Evolutionary conservation across 192 early-diverging fungal species (phyloP), one percentile per base, ranked within the genome.

Genomic region (Backusella mclennaniae): DNA sequence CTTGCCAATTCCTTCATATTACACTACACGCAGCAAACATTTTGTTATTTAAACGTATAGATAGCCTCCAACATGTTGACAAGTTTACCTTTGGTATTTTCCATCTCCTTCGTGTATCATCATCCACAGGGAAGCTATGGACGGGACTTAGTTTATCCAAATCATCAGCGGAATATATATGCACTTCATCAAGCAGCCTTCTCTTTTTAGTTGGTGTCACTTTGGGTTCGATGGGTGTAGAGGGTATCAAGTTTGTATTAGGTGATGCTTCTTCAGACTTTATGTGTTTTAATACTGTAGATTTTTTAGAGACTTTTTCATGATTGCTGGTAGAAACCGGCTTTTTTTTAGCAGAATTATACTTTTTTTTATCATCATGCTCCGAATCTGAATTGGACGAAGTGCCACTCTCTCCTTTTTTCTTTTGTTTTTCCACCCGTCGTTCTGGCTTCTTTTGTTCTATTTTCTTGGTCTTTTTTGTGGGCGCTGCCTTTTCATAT

Each of bases 1-100:
- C 56, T 41, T 19, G 76, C 76, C 38, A 77, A 19, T 67, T 77
- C 76, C 36, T 72, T 59, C 56, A 77, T 77, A 31, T 77, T 70
- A 17, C 71, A 23, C 21, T 49, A 49, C 0, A n/a, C 1, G 6
- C 38, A 38, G 38, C 38, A 31, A 1, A 31, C 9, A 39, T 69
- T 35, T 69, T 71, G n/a, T 53, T 19, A n/a, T 6, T 19, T n/a
- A 21, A 9, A 39, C 0, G 33, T 33, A 2, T 33, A 33, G 33
- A 33, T 33, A 33, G 33, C 26, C 26, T 26, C 26, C 26, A 26
- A 26, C 26, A 26, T 33, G 0, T 33, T 33, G 33, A 33, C 19
- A 6, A 15, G 33, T 35, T 74, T 75, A 75, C 76, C 52, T 77
- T 38, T 38, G 77, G 72, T 21, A 78, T 78, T 26, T 72, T 72